Percentiles rank a stretch among this genome's conserved stretches.
Evolutionary conservation across 805 yeast species (phyloP).

Genomic region (Ogataea trehalophila): DNA sequence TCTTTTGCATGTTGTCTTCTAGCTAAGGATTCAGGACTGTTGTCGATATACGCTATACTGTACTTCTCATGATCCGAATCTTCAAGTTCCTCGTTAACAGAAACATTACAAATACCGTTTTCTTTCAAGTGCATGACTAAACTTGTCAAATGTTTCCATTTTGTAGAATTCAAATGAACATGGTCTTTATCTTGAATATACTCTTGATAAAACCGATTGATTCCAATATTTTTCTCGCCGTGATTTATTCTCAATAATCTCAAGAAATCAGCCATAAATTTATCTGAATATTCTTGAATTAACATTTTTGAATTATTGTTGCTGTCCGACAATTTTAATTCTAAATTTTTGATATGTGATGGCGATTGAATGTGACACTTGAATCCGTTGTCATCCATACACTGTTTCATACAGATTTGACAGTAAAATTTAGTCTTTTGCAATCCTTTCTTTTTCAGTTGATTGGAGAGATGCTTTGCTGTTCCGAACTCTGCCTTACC

Average conservation of each 20-base stretch:
- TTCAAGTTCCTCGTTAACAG: conserved; percentile 32
- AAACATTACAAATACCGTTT: conserved; percentile 52
- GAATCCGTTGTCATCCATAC: conserved; percentile 94
- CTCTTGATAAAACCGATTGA: conserved; percentile 87
- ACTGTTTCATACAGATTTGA: conserved; percentile 87
- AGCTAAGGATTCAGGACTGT: conserved; percentile 42
- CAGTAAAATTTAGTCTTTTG: conserved; percentile 87
- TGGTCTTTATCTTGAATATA: conserved; percentile 79
- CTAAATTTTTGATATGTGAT: conserved; percentile 60
- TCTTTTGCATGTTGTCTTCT: conserved; percentile 37
- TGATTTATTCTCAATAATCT: conserved; percentile 59
- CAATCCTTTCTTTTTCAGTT: conserved; percentile 76
- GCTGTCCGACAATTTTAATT: conserved; percentile 39
- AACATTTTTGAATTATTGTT: conserved; percentile 26
- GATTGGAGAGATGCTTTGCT: conserved; percentile 68
- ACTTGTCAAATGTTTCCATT: conserved; percentile 64
- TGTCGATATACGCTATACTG: conserved; percentile 48
- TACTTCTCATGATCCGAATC: conserved; percentile 32
- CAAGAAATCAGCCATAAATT: conserved; percentile 63
- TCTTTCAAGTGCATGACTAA: conserved; percentile 60
- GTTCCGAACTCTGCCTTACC: conserved; percentile 58
- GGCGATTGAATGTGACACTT: conserved; percentile 85
- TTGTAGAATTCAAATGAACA: conserved; percentile 86
- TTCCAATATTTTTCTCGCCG: conserved; percentile 75
- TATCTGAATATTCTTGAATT: conserved; percentile 53